These are phyloP conservation scores for Rhodomyrtus psidioides DNA, from an alignment of 441 rosid species.

Conservation along the genomic window DNA sequence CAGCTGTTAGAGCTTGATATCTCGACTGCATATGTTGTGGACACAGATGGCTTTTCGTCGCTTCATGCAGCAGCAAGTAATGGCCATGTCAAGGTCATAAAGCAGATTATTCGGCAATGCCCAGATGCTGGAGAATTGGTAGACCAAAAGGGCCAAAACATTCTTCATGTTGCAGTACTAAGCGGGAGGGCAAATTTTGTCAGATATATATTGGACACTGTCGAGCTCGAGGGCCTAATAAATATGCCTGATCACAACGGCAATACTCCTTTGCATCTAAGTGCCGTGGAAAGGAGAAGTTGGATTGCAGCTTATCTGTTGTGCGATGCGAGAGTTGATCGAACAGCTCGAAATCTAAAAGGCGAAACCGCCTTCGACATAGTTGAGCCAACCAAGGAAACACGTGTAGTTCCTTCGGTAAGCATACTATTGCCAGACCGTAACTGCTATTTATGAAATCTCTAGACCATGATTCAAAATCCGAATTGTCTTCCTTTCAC, in stretches of 20 bases:
- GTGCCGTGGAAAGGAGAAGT: background rate
- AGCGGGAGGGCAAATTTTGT: background rate
- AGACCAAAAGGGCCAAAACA: background rate
- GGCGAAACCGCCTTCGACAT: background rate
- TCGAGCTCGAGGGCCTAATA: conserved; percentile 6
- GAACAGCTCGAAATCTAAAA: background rate
- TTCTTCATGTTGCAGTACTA: conserved; percentile 18
- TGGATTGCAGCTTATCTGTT: background rate
- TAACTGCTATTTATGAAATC: background rate
- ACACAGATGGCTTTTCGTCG: background rate
- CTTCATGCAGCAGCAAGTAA: conserved; percentile 8
- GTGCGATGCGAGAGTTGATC: background rate
- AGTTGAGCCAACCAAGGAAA: background rate
- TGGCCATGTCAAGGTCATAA: background rate
- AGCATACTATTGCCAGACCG: background rate
- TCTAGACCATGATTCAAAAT: background rate
- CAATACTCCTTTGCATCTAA: conserved; percentile 13
- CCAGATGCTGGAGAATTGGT: conserved; percentile 11
- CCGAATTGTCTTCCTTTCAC: background rate
- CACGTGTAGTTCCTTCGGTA: background rate
- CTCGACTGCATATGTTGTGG: background rate
- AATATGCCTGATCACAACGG: conserved; percentile 9
- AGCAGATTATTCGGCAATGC: background rate
- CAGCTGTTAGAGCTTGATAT: background rate
- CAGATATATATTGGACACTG: background rate